phyloP scores from a whole-genome alignment of 164 flowering plant species.

The Piper longum region DNA sequence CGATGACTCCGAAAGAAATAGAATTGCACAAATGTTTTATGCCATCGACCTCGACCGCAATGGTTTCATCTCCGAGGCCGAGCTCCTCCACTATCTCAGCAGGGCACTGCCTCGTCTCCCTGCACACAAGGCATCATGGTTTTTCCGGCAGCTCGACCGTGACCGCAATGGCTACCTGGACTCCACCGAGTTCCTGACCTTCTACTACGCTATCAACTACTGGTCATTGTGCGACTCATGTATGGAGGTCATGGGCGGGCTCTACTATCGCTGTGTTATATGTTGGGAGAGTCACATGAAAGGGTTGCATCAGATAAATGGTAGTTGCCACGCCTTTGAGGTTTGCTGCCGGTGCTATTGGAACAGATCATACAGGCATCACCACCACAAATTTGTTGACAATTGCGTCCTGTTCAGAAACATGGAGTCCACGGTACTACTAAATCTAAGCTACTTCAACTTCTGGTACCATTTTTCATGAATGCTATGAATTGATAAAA shows the following conservation, averaged over 20 bases:
- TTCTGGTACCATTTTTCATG: no score
- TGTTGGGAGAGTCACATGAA: constrained; percentile 1
- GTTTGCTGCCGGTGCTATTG: not conserved
- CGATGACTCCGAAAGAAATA: not conserved
- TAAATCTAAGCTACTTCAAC: not conserved
- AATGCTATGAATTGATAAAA: no score
- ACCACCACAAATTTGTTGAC: constrained; percentile 4
- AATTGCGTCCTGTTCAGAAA: not conserved
- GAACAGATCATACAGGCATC: not conserved
- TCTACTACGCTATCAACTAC: constrained; percentile 1
- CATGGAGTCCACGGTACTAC: not conserved
- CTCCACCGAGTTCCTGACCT: constrained; percentile 1
- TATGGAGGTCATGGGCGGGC: not conserved
- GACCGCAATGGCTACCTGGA: constrained; percentile 2
- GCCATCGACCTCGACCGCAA: not conserved
- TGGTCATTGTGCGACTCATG: constrained; percentile 2
- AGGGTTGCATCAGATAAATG: not conserved
- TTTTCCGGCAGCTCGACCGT: not conserved
- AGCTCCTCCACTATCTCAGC: not conserved
- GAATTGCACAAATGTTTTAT: not conserved
- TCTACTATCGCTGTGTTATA: constrained; percentile 2
- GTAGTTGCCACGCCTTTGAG: not conserved
- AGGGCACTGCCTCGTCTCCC: not conserved
- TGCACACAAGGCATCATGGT: not conserved
- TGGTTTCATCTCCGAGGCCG: not conserved